Evolutionary conservation across 2,329 filamentous ascomycete species (phyloP).

Genomic region (Aschersonia sp.): DNA sequence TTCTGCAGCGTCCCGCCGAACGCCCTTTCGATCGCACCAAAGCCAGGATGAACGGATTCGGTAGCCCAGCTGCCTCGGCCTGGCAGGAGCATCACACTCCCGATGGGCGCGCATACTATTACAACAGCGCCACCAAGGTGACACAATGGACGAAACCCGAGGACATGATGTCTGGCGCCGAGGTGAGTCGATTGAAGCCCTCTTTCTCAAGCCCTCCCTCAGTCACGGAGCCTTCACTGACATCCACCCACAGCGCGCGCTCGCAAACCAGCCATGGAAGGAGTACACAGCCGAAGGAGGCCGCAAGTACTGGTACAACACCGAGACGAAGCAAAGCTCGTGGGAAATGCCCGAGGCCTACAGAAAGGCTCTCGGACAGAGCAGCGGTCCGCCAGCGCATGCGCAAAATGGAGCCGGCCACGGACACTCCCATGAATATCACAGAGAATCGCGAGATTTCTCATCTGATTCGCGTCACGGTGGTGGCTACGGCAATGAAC

Average conservation of each 20-base stretch:
- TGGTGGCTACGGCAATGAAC: conserved; percentile 40
- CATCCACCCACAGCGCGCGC: conserved; percentile 44
- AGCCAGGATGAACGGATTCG: conserved; percentile 40
- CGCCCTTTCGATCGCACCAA: conserved; percentile 5
- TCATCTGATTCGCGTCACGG: conserved; percentile 43
- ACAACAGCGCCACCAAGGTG: conserved; percentile 69
- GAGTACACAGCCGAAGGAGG: conserved; percentile 80
- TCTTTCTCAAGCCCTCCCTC: background rate
- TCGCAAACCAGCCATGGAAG: conserved; percentile 78
- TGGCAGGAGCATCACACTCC: conserved; percentile 75
- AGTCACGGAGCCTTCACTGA: background rate
- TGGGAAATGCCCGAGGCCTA: conserved; percentile 88
- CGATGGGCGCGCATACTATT: conserved; percentile 82
- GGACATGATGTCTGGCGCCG: conserved; percentile 70
- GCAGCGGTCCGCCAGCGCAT: conserved; percentile 17
- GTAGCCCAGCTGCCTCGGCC: conserved; percentile 31
- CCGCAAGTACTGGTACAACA: conserved; percentile 91
- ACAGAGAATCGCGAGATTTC: conserved; percentile 22
- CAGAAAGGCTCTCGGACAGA: conserved; percentile 50
- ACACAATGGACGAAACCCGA: conserved; percentile 93
- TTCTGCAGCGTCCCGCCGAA: background rate
- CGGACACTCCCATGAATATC: conserved; percentile 23
- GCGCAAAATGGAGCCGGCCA: conserved; percentile 17
- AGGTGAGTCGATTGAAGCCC: conserved; percentile 37
- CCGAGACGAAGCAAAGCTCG: conserved; percentile 77